phyloP scores from a whole-genome alignment of 2,329 filamentous ascomycete genomes.

The Biscogniauxia sp. region DNA sequence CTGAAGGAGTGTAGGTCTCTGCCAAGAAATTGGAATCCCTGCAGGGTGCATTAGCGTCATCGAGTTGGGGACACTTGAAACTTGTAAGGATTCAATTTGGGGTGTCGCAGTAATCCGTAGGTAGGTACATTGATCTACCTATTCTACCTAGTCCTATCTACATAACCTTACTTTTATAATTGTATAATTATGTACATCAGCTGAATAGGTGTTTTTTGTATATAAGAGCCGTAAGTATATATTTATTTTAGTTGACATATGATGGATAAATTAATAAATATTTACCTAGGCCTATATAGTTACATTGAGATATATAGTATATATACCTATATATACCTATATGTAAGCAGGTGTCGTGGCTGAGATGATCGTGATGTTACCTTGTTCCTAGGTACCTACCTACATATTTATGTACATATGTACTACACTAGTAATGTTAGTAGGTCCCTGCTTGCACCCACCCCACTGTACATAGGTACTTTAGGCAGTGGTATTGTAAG shows the following conservation, averaged over 20 bases:
- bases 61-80: neutral
- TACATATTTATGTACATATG: neutral
- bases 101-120: neutral
- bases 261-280: no score
- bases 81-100: neutral
- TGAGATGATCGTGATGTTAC: neutral
- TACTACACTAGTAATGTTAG: no score
- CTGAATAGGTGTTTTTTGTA: neutral
- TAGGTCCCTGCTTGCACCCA: neutral
- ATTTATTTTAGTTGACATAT: neutral
- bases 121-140: no score
- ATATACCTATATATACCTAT: neutral
- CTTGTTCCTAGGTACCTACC: no score
- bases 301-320: no score
- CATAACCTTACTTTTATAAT: neutral
- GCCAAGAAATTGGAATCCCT: neutral
- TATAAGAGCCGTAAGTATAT: neutral
- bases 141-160: no score
- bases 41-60: neutral
- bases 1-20: no score
- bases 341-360: neutral
- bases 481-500: no score
- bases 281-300: no score
- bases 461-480: neutral
- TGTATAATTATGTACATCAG: neutral